Conservation (phyloP, 345 rosid genomes). For the Corymbia maculata region DNA sequence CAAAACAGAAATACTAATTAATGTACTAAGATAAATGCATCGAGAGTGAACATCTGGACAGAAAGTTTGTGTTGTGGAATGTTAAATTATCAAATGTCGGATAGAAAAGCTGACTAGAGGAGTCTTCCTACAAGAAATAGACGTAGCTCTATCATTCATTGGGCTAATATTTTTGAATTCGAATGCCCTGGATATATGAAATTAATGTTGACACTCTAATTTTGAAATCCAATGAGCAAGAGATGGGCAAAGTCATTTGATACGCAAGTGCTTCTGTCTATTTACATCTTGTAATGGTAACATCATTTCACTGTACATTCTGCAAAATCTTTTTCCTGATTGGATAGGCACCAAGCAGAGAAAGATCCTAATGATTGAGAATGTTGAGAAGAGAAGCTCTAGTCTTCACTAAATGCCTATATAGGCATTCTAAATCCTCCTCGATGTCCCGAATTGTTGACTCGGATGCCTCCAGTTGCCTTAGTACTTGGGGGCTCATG, state of each 20-base stretch:
- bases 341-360: not conserved
- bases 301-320: not conserved
- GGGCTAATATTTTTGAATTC: not conserved
- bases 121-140: not conserved
- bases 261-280: not conserved
- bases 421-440: not conserved
- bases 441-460: not conserved
- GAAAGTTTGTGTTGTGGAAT: not conserved
- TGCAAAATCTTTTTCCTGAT: not conserved
- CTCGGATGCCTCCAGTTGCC: not conserved
- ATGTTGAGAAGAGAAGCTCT: conserved; percentile 6
- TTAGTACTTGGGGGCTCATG: not conserved
- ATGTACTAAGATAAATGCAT: not conserved
- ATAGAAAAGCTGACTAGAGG: not conserved
- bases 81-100: not conserved
- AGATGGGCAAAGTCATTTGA: not conserved
- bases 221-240: not conserved
- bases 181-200: not conserved
- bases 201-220: not conserved
- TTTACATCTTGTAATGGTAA: not conserved
- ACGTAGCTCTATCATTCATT: not conserved
- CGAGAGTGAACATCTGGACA: not conserved
- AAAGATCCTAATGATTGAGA: not conserved
- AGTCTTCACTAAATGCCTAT: conserved; percentile 2
- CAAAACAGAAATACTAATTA: not conserved